These are phyloP conservation scores for Pythium rishiriense DNA, from an alignment of 352 stramenopile genomes.

Conservation along the genomic window DNA sequence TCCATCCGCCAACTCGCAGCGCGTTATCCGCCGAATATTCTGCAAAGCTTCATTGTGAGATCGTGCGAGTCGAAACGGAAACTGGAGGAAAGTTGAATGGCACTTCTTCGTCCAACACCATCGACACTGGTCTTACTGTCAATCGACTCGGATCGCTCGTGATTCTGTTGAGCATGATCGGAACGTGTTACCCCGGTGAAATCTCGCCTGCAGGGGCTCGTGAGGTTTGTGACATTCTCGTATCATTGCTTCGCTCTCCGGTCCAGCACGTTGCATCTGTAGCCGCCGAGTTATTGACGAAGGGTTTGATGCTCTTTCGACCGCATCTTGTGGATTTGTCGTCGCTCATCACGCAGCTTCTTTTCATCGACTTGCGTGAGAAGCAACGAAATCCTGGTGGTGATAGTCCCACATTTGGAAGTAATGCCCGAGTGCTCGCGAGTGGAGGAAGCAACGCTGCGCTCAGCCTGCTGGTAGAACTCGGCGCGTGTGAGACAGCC, in stretches of 20 bases:
- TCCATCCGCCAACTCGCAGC: conserved; percentile 43
- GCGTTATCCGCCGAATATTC: conserved; percentile 72
- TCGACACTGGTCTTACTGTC: conserved; percentile 46
- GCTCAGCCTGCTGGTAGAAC: conserved; percentile 73
- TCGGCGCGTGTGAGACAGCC: conserved; percentile 74
- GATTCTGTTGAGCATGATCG: conserved; percentile 82
- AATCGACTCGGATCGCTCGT: conserved; percentile 69
- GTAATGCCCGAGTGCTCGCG: conserved; percentile 42
- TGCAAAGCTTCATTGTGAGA: conserved; percentile 77
- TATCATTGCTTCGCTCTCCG: conserved; percentile 57
- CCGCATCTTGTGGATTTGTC: conserved; percentile 81
- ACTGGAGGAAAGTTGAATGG: conserved; percentile 44
- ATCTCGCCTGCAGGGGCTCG: conserved; percentile 72
- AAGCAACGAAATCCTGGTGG: conserved; percentile 53
- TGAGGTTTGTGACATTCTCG: conserved; percentile 81
- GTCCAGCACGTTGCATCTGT: conserved; percentile 64
- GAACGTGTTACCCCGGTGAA: conserved; percentile 83
- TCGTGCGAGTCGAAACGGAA: conserved; percentile 69
- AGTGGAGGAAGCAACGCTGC: conserved; percentile 70
- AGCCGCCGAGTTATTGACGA: conserved; percentile 74
- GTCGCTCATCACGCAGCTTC: conserved; percentile 67
- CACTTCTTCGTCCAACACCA: conserved; percentile 17
- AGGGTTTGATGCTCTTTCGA: conserved; percentile 82
- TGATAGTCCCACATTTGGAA: conserved; percentile 41
- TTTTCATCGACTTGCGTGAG: conserved; percentile 75